Percentiles rank a stretch among this genome's conserved stretches.
phyloP scores from a whole-genome alignment of 2,329 filamentous ascomycete species.

The Grosmannia penicillata region DNA sequence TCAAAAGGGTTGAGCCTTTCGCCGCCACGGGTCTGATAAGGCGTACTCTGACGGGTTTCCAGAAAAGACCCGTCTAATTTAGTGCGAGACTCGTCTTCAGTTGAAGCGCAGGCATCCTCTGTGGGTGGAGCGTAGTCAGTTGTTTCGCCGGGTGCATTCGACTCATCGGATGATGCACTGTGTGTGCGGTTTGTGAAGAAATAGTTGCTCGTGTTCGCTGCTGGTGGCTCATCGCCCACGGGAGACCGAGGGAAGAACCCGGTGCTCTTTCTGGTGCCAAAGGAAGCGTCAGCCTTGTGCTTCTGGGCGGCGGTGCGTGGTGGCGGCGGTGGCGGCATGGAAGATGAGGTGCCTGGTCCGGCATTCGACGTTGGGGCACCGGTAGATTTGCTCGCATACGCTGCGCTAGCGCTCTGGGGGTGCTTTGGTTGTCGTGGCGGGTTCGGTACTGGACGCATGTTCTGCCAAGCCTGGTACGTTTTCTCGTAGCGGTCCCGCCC shows the following conservation, averaged over 20 bases:
- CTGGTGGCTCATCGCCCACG: conserved; percentile 36
- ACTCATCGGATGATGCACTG: neutral
- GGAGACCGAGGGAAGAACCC: conserved; percentile 36
- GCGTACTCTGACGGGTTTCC: conserved; percentile 40
- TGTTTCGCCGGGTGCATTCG: neutral
- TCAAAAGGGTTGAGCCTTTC: conserved; percentile 46
- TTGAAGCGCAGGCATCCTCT: no score
- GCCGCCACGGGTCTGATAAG: conserved; percentile 39
- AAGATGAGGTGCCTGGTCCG: conserved; percentile 12
- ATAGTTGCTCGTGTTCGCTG: conserved; percentile 34
- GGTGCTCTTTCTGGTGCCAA: conserved; percentile 30
- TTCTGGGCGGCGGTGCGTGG: conserved; percentile 36
- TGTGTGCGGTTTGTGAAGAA: conserved; percentile 21
- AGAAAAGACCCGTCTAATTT: conserved; percentile 15
- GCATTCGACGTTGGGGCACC: conserved; percentile 9
- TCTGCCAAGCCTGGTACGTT: conserved; percentile 21
- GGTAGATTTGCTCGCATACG: conserved; percentile 3
- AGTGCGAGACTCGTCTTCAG: no score
- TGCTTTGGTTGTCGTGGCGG: conserved; percentile 4
- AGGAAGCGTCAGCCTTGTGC: conserved; percentile 38
- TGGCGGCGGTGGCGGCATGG: conserved; percentile 20
- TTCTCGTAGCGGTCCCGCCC: conserved; percentile 10
- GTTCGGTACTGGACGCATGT: conserved; percentile 16
- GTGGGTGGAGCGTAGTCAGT: no score
- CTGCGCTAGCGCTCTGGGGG: conserved; percentile 12